Conservation (phyloP, 1,284 basidiomycete genomes). For the Coniophora puteana region DNA sequence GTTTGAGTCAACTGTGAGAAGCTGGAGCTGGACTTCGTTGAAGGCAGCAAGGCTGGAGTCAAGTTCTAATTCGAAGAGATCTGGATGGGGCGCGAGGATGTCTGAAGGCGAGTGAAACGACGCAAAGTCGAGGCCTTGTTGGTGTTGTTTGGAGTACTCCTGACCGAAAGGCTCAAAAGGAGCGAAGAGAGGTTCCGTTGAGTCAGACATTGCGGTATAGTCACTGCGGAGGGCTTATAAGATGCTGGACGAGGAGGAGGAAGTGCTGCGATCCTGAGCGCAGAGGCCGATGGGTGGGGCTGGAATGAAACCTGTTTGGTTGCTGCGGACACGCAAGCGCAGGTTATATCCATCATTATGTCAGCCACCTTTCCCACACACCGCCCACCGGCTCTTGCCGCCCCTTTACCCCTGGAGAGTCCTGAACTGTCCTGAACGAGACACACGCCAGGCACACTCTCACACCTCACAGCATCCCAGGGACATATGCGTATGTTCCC, state of each 20-base stretch:
- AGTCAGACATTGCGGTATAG: conserved; percentile 25
- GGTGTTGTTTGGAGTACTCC: conserved; percentile 33
- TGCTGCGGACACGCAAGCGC: conserved; percentile 32
- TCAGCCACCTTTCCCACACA: conserved; percentile 29
- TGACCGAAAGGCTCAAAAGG: conserved; percentile 32
- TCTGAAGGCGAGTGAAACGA: conserved; percentile 64
- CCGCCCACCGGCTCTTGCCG: conserved; percentile 1
- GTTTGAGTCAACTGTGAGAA: conserved; percentile 57
- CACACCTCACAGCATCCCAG: too few relatives aligned
- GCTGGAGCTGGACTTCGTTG: conserved; percentile 58
- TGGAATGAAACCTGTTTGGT: conserved; percentile 8
- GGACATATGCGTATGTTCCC: too few relatives aligned
- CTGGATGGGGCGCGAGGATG: conserved; percentile 69
- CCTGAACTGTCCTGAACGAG: neutral
- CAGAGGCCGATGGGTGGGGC: neutral
- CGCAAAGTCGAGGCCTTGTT: conserved; percentile 57
- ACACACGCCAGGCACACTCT: too few relatives aligned
- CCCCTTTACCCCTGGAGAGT: neutral
- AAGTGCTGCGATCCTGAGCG: conserved; percentile 6
- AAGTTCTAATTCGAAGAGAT: conserved; percentile 77
- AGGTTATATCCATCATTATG: conserved; percentile 34
- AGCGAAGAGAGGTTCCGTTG: conserved; percentile 26
- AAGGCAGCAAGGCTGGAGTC: conserved; percentile 64
- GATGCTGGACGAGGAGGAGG: conserved; percentile 9
- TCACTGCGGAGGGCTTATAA: conserved; percentile 23